Evolutionary conservation across 1,284 basidiomycete species (phyloP).

Genomic region (Sporisorium graminicola): DNA sequence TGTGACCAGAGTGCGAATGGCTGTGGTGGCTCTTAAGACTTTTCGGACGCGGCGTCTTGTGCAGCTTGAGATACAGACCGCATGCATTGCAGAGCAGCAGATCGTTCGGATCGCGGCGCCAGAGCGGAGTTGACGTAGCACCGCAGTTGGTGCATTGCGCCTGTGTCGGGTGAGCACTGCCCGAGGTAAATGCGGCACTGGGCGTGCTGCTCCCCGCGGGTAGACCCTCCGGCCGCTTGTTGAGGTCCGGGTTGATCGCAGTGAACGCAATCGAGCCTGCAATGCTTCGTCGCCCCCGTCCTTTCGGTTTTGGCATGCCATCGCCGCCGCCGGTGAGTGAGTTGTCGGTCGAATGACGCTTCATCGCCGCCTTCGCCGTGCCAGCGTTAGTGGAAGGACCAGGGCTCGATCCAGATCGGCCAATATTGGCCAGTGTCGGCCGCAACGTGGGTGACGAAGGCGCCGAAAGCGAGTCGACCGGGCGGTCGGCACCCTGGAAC

Average conservation of each 20-base stretch:
- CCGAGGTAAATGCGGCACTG: conserved; percentile 24
- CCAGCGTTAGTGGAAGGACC: conserved; percentile 23
- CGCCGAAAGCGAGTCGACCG: conserved; percentile 48
- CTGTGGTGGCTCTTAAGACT: conserved; percentile 58
- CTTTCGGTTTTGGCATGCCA: conserved; percentile 31
- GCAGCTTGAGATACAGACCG: conserved; percentile 66
- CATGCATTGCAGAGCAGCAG: conserved; percentile 67
- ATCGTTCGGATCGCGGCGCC: conserved; percentile 64
- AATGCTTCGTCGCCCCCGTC: conserved; percentile 45
- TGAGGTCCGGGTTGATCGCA: conserved; percentile 47
- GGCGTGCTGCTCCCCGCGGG: conserved; percentile 28
- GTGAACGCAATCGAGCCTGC: conserved; percentile 47
- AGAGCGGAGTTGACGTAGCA: conserved; percentile 63
- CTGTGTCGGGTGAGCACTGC: conserved; percentile 30
- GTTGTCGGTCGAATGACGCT: conserved; percentile 44
- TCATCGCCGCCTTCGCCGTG: conserved; percentile 18
- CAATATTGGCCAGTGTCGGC: conserved; percentile 33
- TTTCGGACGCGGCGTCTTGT: conserved; percentile 65
- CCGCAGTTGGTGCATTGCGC: conserved; percentile 66
- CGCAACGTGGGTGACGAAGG: conserved; percentile 45
- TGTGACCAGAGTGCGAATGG: conserved; percentile 51
- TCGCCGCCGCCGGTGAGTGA: conserved; percentile 14
- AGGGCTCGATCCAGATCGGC: conserved; percentile 43
- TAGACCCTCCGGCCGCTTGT: conserved; percentile 18
- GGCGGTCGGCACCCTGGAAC: conserved; percentile 36